These are phyloP conservation scores for Spatholobus suberectus DNA, from an alignment of 306 rosid species.

Conservation along the genomic window DNA sequence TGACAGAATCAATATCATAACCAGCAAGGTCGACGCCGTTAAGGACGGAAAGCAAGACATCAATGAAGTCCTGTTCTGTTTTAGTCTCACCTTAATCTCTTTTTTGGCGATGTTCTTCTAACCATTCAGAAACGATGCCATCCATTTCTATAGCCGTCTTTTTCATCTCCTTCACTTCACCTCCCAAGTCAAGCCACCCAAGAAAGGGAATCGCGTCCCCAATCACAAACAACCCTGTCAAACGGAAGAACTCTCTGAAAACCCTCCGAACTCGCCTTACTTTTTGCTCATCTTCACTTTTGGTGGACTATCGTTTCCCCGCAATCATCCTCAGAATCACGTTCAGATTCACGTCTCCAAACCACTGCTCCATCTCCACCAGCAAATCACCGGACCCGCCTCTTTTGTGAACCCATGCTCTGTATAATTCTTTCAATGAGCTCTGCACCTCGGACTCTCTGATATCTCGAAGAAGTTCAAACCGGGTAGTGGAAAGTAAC, in stretches of 20 bases:
- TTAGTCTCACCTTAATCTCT: not conserved
- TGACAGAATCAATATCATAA: slow-evolving; percentile 46
- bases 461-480: not conserved
- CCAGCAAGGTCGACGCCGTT: slow-evolving; percentile 18
- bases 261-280: not conserved
- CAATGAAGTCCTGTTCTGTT: slow-evolving; percentile 46
- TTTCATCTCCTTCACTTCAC: slow-evolving; percentile 8
- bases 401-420: not conserved
- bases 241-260: not conserved
- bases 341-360: not conserved
- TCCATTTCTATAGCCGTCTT: not conserved
- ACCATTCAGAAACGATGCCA: not conserved
- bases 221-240: not conserved
- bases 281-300: not conserved
- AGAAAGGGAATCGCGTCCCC: slow-evolving; percentile 19
- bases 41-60: slow-evolving; percentile 37
- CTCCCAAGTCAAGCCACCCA: slow-evolving; percentile 20
- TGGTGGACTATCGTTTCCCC: not conserved
- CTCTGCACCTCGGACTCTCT: not conserved
- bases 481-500: not conserved
- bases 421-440: not conserved
- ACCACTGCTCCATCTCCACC: slow-evolving; percentile 20
- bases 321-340: slow-evolving; percentile 21
- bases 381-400: not conserved
- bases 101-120: not conserved